Evolutionary conservation across 805 yeast genomes (phyloP), one percentile per base, ranked within the genome.

Genomic region (Yamadazyma sp.): DNA sequence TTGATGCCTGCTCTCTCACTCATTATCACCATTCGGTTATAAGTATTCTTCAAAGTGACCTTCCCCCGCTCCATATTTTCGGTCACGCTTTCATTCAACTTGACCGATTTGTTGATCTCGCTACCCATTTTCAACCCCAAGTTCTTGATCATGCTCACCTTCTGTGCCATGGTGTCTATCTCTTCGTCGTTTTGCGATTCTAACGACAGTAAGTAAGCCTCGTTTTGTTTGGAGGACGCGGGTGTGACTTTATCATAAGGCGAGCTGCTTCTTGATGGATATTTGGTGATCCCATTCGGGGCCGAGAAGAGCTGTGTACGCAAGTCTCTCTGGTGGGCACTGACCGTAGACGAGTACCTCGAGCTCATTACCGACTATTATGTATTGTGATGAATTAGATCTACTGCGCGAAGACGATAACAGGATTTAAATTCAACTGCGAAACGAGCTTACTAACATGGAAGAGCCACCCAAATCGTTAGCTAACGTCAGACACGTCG

Each of bases 401-500:
- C n/a, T n/a, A n/a, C n/a, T n/a, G n/a, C n/a, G n/a, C n/a, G n/a
- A n/a, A n/a, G n/a, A n/a, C n/a, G n/a, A n/a, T n/a, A n/a, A n/a
- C n/a, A n/a, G n/a, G n/a, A n/a, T n/a, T n/a, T n/a, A n/a, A n/a
- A n/a, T n/a, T n/a, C n/a, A n/a, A n/a, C n/a, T 22, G 10, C 25
- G 25, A 11, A 12, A 22, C 21, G 22, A 21, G 32, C 17, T 28
- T 17, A 13, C 38, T 28, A 15, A 18, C 27, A 38, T 38, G 37
- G 41, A 32, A 24, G 28, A 33, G 9, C 44, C 47, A 2, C 73
- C 73, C 13, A 50, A 45, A 24, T 65, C 71, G 24, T 56, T 68
- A 19, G 35, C 61, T 14, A 65, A 73, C 35, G 82, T 91, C 21
- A 80, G 81, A 49, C 95, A 91, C 56, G 79, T 93, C 4, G 57